Conservation (phyloP, 495 filamentous ascomycete species). For the Hypoxylon lenormandii region DNA sequence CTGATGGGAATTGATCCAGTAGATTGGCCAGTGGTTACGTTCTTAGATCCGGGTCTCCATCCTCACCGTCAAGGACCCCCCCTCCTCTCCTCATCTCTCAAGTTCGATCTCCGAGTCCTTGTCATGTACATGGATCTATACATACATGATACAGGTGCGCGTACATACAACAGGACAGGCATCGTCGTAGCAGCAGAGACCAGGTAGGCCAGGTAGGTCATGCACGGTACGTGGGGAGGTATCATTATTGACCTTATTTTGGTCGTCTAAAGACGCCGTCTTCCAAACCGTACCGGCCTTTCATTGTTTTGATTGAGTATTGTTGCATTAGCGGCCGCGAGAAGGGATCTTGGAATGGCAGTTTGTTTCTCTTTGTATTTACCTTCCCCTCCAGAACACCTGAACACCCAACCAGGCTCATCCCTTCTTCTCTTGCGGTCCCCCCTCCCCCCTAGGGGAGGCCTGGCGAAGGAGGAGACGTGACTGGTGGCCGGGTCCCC, state of each 20-base stretch:
- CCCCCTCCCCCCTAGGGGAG: constrained; percentile 19
- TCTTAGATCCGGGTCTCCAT: constrained; percentile 46
- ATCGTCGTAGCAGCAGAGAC: constrained; percentile 49
- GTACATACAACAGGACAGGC: constrained; percentile 48
- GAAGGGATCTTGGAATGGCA: constrained; percentile 58
- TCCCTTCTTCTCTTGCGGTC: constrained; percentile 52
- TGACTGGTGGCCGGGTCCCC: constrained; percentile 51
- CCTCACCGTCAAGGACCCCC: constrained; percentile 39
- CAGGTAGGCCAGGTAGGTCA: constrained; percentile 45
- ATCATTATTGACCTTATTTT: constrained; percentile 52
- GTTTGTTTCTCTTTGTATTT: constrained; percentile 43
- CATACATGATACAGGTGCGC: constrained; percentile 49
- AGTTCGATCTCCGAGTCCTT: constrained; percentile 51
- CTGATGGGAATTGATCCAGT: constrained; percentile 24
- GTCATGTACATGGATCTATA: constrained; percentile 55
- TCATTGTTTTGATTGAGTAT: constrained; percentile 53
- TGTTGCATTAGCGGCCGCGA: constrained; percentile 68
- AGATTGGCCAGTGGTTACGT: constrained; percentile 39
- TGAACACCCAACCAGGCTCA: constrained; percentile 55
- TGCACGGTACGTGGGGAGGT: constrained; percentile 56
- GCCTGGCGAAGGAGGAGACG: constrained; percentile 35
- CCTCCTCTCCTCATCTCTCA: constrained; percentile 48
- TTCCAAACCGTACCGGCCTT: constrained; percentile 48
- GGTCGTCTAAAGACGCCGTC: constrained; percentile 48
- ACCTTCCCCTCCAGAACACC: constrained; percentile 45